Conservation (phyloP, 768 basidiomycete species). For the Suillus subalutaceus region DNA sequence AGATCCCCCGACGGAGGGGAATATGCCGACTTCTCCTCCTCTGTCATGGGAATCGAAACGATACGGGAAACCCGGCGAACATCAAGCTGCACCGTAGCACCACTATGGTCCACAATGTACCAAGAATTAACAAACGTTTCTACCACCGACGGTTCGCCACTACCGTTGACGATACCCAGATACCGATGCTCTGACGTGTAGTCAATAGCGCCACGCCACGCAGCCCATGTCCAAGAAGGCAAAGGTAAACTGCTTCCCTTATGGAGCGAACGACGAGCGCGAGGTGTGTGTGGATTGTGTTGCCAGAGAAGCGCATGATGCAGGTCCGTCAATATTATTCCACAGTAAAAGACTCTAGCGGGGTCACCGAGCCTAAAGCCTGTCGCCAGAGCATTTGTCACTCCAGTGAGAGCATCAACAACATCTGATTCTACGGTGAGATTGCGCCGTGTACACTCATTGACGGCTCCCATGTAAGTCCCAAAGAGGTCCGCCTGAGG, state of each 20-base stretch:
- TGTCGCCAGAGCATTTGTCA: neutral
- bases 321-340: constrained; percentile 11
- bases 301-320: constrained; percentile 27
- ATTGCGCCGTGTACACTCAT: neutral
- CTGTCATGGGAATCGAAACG: neutral
- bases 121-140: constrained; percentile 25
- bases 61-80: constrained; percentile 5
- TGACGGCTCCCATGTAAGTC: neutral
- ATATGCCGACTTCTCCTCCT: neutral
- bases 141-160: constrained; percentile 12
- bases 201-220: constrained; percentile 23
- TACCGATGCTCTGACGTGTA: neutral
- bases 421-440: neutral
- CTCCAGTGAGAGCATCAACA: neutral
- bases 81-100: constrained; percentile 17
- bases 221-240: constrained; percentile 32
- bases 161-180: neutral
- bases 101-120: constrained; percentile 21
- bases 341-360: neutral
- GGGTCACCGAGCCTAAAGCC: constrained; percentile 1
- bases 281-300: constrained; percentile 16
- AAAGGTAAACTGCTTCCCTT: constrained; percentile 1
- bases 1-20: neutral
- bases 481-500: neutral
- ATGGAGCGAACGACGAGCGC: constrained; percentile 14